phyloP scores from a whole-genome alignment of 2,329 filamentous ascomycete genomes.

The Tolypocladium tundrense region DNA sequence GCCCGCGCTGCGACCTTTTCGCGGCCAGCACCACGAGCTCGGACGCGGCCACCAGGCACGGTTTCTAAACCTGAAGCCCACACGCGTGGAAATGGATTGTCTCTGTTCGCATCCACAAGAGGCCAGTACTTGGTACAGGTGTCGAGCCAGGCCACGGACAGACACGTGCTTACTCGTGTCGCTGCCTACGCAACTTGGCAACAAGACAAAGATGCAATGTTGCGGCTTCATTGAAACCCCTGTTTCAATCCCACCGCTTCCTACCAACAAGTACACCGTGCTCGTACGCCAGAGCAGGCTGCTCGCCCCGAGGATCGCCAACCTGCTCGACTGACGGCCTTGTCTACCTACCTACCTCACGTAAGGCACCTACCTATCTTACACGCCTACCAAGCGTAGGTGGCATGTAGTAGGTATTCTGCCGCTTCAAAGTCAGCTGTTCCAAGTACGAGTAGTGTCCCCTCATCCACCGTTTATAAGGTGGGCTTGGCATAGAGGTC shows the following conservation, averaged over 20 bases:
- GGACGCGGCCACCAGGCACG: neutral
- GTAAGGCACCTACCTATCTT: neutral
- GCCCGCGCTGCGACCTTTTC: neutral
- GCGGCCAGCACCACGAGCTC: neutral
- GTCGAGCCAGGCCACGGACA: neutral
- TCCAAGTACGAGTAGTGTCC: neutral
- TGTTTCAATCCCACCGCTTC: neutral
- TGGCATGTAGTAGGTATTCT: neutral
- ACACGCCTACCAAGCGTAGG: neutral
- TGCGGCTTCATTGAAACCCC: neutral
- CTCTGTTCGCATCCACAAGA: neutral
- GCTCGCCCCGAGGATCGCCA: neutral
- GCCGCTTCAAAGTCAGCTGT: neutral
- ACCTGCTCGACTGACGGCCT: neutral
- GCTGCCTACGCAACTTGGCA: neutral
- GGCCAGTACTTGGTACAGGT: neutral
- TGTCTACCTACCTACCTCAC: too few species aligned
- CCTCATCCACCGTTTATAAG: neutral
- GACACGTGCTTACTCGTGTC: neutral
- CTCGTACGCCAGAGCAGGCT: neutral
- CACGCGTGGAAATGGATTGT: neutral
- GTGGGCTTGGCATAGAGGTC: neutral
- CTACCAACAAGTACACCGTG: neutral
- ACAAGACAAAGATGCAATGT: neutral
- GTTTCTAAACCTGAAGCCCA: neutral